These are phyloP conservation scores for Geopyxis carbonaria DNA, from an alignment of 495 filamentous ascomycete genomes.

Conservation along the genomic window DNA sequence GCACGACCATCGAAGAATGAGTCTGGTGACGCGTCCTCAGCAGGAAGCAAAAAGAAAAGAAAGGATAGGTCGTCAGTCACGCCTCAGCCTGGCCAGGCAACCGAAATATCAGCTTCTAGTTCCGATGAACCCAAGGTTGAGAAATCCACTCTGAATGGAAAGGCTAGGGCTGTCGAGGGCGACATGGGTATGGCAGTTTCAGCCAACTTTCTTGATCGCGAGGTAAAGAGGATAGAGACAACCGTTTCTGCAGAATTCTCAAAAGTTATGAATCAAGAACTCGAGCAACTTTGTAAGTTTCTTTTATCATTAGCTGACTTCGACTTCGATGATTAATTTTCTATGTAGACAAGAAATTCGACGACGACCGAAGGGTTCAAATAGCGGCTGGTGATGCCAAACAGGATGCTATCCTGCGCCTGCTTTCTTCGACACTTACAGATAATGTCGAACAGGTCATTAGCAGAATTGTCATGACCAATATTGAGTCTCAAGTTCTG, in stretches of 20 bases:
- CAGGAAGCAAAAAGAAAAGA: conserved; percentile 41
- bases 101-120: conserved; percentile 14
- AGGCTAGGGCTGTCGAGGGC: conserved; percentile 4
- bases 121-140: conserved; percentile 10
- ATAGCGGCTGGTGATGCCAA: conserved; percentile 46
- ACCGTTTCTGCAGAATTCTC: conserved; percentile 39
- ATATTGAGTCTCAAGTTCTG: conserved; percentile 46
- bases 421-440: conserved; percentile 73
- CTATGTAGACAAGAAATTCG: conserved; percentile 36
- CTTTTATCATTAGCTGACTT: background rate
- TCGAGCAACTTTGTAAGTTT: conserved; percentile 35
- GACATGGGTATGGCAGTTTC: conserved; percentile 26
- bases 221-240: conserved; percentile 39
- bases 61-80: conserved; percentile 34
- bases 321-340: conserved; percentile 14
- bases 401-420: conserved; percentile 62
- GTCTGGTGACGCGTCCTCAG: conserved; percentile 25
- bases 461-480: conserved; percentile 46
- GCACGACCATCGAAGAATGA: conserved; percentile 6
- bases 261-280: conserved; percentile 38
- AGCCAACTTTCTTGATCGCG: conserved; percentile 31
- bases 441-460: conserved; percentile 78
- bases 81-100: too few relatives aligned
- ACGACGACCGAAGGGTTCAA: conserved; percentile 46
- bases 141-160: conserved; percentile 8